A percentile compares a stretch with the other conserved stretches of the same genome.
These are phyloP conservation scores for Jasminum sambac DNA, from an alignment of 257 asterid genomes.

Conservation along the genomic window DNA sequence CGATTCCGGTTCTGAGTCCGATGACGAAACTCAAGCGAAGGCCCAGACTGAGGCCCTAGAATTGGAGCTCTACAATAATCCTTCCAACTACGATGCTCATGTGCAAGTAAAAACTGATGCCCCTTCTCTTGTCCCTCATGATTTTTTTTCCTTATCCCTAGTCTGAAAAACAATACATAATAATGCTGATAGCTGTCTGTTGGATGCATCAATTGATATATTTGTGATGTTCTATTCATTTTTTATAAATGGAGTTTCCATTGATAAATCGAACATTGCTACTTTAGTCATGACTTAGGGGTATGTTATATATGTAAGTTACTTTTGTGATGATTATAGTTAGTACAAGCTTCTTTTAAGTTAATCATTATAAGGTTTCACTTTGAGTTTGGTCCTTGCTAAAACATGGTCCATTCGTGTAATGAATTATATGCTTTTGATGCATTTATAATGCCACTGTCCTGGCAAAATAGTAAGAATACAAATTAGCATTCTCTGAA, in stretches of 20 bases:
- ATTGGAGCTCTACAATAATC: conserved; percentile 47
- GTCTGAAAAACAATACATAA: neutral
- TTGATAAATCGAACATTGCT: neutral
- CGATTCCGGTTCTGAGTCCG: conserved; percentile 57
- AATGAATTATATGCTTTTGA: neutral
- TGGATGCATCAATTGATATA: too few relatives aligned
- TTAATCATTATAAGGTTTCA: neutral
- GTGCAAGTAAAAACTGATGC: conserved; percentile 53
- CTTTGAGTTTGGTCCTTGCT: neutral
- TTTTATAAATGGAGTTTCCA: conserved; percentile 6
- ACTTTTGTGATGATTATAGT: too few relatives aligned
- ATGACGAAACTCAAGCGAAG: conserved; percentile 63
- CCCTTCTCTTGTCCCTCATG: conserved; percentile 5
- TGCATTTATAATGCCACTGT: neutral
- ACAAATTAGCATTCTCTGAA: neutral
- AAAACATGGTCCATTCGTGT: neutral
- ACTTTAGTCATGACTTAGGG: conserved; percentile 11
- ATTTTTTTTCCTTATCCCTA: neutral
- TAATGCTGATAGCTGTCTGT: too few relatives aligned
- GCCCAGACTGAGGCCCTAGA: conserved; percentile 68
- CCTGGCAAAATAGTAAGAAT: neutral
- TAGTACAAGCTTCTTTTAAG: neutral
- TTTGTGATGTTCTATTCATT: neutral
- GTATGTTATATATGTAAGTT: neutral
- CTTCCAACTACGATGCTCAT: conserved; percentile 71